Base-by-base conservation (phyloP, 2,329 filamentous ascomycete species). In the Botrytis squamosa region DNA sequence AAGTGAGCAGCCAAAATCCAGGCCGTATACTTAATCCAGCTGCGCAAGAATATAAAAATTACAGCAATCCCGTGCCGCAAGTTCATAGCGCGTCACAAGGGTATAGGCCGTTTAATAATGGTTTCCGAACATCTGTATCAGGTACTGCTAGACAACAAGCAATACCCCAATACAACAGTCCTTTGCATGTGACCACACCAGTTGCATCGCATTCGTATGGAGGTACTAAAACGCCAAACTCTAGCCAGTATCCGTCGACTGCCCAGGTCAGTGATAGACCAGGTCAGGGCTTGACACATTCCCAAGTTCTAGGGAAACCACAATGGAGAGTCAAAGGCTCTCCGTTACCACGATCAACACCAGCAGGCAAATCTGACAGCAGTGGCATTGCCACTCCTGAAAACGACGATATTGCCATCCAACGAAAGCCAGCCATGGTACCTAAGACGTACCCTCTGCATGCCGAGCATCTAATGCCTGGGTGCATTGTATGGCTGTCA, bases 401-500 rank as follows among this genome's bases (percentile, higher is more conserved):
- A 3, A 4, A 5, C 9, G 52, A 29, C 8, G 25, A 40, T 0
- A 12, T 12, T 55, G 36, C 9, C 16, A 29, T 38, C 9, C 20
- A 22, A 18, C 16, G 46, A n/a, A 55, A 40, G 6, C 29, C 33
- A 29, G 29, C 33, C 5, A 55, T 40, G 46, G 18, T 7, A 29
- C 33, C 65, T 16, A 52, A 55, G 46, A 67, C 55, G 25, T 49
- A 40, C 18, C 42, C 9, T 4, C 25, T 67, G 38, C 14, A 9
- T 14, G 33, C 69, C 18, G 42, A 64, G 10, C 42, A 71, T 36
- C 22, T 71, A 8, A 14, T 71, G 40, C 70, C 72, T 3, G 76
- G 76, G 10, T 74, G 67, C 36, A 76, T 76, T 49, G 68, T 77
- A 3, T 77, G 76, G 76, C 33, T 77, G 0, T 72, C 75, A 0